Evolutionary conservation across 2,329 filamentous ascomycete species (phyloP), one percentile per base, ranked within the genome.

Genomic region (Ophiostoma australiae): DNA sequence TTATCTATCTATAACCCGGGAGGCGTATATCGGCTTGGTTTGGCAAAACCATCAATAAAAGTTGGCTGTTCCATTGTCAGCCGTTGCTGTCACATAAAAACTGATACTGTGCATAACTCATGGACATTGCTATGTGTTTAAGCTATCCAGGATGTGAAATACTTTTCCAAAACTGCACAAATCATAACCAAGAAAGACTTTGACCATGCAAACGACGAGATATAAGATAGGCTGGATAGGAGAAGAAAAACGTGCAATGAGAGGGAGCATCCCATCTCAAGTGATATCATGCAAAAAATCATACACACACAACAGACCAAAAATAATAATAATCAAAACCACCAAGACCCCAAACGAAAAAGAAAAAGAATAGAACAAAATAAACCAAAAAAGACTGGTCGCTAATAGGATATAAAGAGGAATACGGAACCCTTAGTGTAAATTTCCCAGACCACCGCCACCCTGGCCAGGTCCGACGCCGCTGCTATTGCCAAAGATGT

Each of bases 401-500:
- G 44, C 44, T 15, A 27, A 58, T 27, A 55, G 3, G 48, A 23
- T 20, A 3, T 20, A 65, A 35, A 65, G 31, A 35, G 7, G 23
- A 66, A 68, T n/a, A 58, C 20, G 13, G 4, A 23, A 7, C 4
- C 66, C 23, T 33, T 13, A 31, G 39, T 67, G 37, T 23, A 67
- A 1, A 5, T 67, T 27, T 7, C 66, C 58, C 5, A 63, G 58
- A 17, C 58, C 27, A 5, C 58, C 35, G 15, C 23, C 35, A 3
- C 33, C 37, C 13, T 67, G 37, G 23, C 65, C 61, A 8, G 66
- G 66, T 6, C 37, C 66, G n/a, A 33, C 23, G 13, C 37, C 66
- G 66, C 13, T 23, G 23, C 20, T 78, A 27, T 74, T 78, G 3
- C 80, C 80, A 76, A 87, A 86, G 76, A 87, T 82, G 37, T 77